phyloP scores from a whole-genome alignment of 805 yeast species.

The Candida jianshihensis region DNA sequence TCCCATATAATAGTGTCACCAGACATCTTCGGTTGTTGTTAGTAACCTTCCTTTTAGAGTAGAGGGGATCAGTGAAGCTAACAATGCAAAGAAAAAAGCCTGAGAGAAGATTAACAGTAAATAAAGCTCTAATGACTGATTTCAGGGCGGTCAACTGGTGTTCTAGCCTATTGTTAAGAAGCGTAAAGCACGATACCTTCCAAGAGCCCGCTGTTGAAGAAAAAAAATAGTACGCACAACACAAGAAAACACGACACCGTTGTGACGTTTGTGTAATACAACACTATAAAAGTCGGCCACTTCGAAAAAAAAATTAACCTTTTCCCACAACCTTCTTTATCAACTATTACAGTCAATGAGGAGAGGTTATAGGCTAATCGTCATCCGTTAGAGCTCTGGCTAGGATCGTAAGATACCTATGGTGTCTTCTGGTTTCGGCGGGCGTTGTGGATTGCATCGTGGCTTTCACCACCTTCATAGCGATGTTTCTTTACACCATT shows the following conservation, averaged over 20 bases:
- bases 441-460: constrained; percentile 50
- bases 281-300: no score
- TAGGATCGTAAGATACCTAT: no score
- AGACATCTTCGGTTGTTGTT: constrained; percentile 4
- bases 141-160: no score
- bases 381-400: constrained; percentile 33
- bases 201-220: background rate
- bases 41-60: no score
- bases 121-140: no score
- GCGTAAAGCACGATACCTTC: background rate
- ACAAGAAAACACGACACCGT: background rate
- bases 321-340: constrained; percentile 27
- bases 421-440: constrained; percentile 21
- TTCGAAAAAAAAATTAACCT: constrained; percentile 1
- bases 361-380: constrained; percentile 28
- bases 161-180: no score
- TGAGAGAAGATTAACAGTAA: no score
- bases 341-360: constrained; percentile 58
- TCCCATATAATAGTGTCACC: constrained; percentile 9
- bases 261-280: background rate
- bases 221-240: constrained; percentile 1
- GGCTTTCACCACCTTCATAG: constrained; percentile 45
- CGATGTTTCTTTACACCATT: constrained; percentile 28
- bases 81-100: no score
- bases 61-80: no score